Percentiles rank a stretch among this genome's conserved stretches.
phyloP scores from a whole-genome alignment of 2,329 filamentous ascomycete species.

The Aspergillus sclerotialis region DNA sequence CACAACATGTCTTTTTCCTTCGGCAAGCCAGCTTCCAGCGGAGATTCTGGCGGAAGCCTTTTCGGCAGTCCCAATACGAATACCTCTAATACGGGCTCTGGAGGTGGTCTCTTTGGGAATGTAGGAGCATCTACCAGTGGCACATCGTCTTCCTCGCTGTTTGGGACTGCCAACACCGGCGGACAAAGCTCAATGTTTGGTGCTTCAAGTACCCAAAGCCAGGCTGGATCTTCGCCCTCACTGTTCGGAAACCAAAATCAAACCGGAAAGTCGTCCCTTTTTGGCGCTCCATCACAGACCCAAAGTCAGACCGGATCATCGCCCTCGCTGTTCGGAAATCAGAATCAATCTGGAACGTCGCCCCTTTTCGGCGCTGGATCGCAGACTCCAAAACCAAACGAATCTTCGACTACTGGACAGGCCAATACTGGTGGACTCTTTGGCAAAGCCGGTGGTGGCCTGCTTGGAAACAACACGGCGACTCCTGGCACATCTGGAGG shows the following conservation, averaged over 20 bases:
- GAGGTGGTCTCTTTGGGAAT: constrained; percentile 36
- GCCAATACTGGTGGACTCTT: constrained; percentile 26
- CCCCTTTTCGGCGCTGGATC: constrained; percentile 11
- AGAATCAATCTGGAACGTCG: too few relatives aligned
- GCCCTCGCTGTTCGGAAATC: too few relatives aligned
- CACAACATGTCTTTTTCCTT: constrained; percentile 32
- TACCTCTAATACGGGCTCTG: constrained; percentile 18
- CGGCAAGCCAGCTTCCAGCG: constrained; percentile 29
- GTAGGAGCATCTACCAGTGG: constrained; percentile 26
- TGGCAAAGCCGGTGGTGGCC: constrained; percentile 16
- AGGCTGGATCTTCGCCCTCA: not conserved
- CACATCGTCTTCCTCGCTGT: constrained; percentile 17
- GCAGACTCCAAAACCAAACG: constrained; percentile 31
- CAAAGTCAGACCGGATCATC: too few relatives aligned
- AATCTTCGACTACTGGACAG: constrained; percentile 25
- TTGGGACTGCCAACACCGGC: constrained; percentile 11
- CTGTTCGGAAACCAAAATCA: too few relatives aligned
- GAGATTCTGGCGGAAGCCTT: constrained; percentile 23
- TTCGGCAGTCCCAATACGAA: constrained; percentile 28
- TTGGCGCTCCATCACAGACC: too few relatives aligned
- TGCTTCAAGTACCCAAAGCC: not conserved
- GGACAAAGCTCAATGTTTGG: not conserved
- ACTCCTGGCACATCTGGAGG: constrained; percentile 31
- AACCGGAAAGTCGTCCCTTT: too few relatives aligned
- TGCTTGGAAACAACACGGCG: constrained; percentile 30